These are phyloP conservation scores for Cystoisospora suis DNA, from an alignment of 169 alveolate species.

Conservation along the genomic window DNA sequence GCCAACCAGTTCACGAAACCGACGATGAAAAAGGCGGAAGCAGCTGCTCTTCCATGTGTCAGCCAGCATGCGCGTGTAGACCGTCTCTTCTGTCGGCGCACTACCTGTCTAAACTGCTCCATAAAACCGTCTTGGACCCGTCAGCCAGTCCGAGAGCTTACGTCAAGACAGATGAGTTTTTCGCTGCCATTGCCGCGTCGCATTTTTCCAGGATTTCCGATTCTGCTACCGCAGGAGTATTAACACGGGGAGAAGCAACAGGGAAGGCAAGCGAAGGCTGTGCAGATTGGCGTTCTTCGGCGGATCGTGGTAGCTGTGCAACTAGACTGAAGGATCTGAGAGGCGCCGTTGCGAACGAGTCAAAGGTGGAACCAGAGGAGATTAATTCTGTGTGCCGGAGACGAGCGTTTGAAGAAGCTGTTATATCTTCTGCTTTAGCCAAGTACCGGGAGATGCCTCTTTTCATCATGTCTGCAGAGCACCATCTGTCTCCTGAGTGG, in stretches of 20 bases:
- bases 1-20: background rate
- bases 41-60: constrained; percentile 10
- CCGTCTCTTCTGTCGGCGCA: constrained; percentile 9
- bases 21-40: constrained; percentile 17
- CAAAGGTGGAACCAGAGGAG: background rate
- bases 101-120: background rate
- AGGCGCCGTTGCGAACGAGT: background rate
- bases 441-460: background rate
- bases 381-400: background rate
- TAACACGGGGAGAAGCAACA: background rate
- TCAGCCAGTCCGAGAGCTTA: background rate
- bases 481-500: background rate
- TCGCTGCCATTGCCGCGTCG: background rate
- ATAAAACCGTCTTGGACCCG: background rate
- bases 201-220: background rate
- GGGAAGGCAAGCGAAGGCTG: background rate
- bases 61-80: constrained; percentile 20
- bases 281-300: background rate
- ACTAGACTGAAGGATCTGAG: background rate
- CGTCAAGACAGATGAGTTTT: background rate
- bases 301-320: background rate
- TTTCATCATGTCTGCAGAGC: background rate
- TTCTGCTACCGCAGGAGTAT: background rate
- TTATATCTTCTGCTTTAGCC: background rate
- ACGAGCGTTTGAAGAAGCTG: background rate